Base-by-base conservation (phyloP, 2,329 filamentous ascomycete species). In the Chaetomiaceae sp. region DNA sequence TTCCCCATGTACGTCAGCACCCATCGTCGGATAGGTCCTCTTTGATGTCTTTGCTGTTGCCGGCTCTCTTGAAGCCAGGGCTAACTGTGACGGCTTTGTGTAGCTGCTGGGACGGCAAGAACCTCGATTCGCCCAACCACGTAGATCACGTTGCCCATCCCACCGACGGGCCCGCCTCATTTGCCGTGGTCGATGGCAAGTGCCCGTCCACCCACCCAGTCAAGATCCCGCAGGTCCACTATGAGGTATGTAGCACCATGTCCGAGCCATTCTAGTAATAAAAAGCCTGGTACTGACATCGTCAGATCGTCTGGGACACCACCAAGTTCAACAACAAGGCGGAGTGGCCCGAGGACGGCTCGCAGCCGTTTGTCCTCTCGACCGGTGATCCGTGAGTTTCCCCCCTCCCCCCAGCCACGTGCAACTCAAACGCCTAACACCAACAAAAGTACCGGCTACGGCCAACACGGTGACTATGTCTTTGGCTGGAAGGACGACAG, bases 81-180 rank as follows among this genome's bases (percentile, higher is more conserved):
- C 13, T 48, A 34, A 48, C 25, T 8, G 16, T 8, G 7, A 4
- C 25, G 6, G 11, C 25, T 18, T 6, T 13, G 11, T 30, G 16
- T 64, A 73, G 54, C 74, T 75, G 73, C 64, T 75, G 73, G 73
- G 73, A 75, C 44, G 72, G 73, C 27, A 69, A 71, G 54, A 75
- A 73, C 47, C 65, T 74, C 5, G 72, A 75, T 53, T 68, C 66
- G 0, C 66, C 67, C 0, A 70, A 74, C 54, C 73, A 75, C 49
- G 67, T 70, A 55, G 66, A 66, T 51, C 72, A 75, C 49, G 67
- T 75, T 30, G 64, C 74, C 1, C 75, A 74, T 49, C 69, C 72
- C 50, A 66, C 55, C 45, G 66, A 42, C 40, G 71, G 69, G 1
- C 69, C 71, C 11, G 71, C 77, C 53, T 66, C 66, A 16, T 70